phyloP scores from a whole-genome alignment of 495 filamentous ascomycete species.

The Hypoxylon lienhwacheense region DNA sequence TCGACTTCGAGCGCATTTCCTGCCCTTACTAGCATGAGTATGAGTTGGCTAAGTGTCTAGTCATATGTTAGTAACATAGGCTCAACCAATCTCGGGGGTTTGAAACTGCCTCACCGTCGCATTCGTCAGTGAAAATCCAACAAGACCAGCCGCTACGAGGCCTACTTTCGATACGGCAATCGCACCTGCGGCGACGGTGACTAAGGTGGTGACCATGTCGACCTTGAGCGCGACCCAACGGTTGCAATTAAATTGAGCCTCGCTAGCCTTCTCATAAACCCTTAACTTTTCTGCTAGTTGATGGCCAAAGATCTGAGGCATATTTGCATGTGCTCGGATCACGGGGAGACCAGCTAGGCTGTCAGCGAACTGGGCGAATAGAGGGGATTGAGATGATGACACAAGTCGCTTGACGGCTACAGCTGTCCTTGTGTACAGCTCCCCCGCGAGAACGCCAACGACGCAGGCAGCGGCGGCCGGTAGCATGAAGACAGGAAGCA shows the following conservation, averaged over 20 bases:
- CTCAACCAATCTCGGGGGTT: background rate
- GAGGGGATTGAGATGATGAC: constrained; percentile 51
- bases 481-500: constrained; percentile 54
- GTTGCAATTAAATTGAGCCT: constrained; percentile 54
- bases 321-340: constrained; percentile 50
- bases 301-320: constrained; percentile 48
- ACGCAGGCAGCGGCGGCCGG: constrained; percentile 47
- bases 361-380: constrained; percentile 56
- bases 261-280: constrained; percentile 42
- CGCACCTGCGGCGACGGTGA: constrained; percentile 48
- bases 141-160: constrained; percentile 47
- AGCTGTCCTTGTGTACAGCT: constrained; percentile 54
- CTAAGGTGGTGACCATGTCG: constrained; percentile 52
- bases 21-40: constrained; percentile 47
- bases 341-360: constrained; percentile 51
- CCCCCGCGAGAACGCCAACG: constrained; percentile 48
- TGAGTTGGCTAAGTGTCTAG: constrained; percentile 47
- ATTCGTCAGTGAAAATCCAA: constrained; percentile 55
- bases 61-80: constrained; percentile 4
- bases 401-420: constrained; percentile 49
- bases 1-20: constrained; percentile 56
- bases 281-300: constrained; percentile 49
- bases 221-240: constrained; percentile 54
- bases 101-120: constrained; percentile 40
- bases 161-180: constrained; percentile 50